Evolutionary conservation across 306 rosid genomes (phyloP).

Genomic region (Vachellia collinsii): DNA sequence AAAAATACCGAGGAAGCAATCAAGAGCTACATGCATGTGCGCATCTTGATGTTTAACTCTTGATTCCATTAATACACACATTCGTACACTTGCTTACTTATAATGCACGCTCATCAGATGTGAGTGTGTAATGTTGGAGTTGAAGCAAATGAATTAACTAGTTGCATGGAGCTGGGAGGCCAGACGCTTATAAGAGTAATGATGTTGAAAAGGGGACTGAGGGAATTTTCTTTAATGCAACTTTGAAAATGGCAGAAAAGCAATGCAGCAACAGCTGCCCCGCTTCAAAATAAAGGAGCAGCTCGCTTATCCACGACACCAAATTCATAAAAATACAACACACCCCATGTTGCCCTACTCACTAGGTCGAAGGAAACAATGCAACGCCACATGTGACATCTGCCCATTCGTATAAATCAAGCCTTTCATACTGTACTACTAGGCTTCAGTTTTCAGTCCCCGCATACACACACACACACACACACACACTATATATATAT

Average conservation of each 20-base stretch:
- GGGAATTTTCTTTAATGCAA: conserved; percentile 55
- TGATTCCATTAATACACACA: background rate
- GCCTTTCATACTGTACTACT: background rate
- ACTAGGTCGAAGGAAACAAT: conserved; percentile 67
- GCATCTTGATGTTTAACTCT: background rate
- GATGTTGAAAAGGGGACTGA: background rate
- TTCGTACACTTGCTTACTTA: too few relatives aligned
- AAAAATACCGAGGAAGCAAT: background rate
- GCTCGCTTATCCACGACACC: conserved; percentile 56
- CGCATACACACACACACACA: background rate
- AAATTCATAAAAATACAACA: conserved; percentile 30
- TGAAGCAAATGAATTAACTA: background rate
- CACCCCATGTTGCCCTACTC: conserved; percentile 41
- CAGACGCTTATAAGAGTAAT: background rate
- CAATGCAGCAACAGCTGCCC: conserved; percentile 41
- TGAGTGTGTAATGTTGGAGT: background rate
- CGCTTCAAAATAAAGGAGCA: conserved; percentile 47
- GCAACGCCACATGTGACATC: conserved; percentile 63
- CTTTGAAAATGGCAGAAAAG: conserved; percentile 50
- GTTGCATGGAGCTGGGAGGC: too few relatives aligned
- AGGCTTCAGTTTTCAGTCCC: conserved; percentile 37
- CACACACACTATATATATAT: too few relatives aligned
- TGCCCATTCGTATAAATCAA: conserved; percentile 48
- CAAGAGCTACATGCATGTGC: background rate
- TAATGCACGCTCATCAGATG: background rate